phyloP scores from a whole-genome alignment of 2,329 filamentous ascomycete genomes.

The Helicocarpus griseus region DNA sequence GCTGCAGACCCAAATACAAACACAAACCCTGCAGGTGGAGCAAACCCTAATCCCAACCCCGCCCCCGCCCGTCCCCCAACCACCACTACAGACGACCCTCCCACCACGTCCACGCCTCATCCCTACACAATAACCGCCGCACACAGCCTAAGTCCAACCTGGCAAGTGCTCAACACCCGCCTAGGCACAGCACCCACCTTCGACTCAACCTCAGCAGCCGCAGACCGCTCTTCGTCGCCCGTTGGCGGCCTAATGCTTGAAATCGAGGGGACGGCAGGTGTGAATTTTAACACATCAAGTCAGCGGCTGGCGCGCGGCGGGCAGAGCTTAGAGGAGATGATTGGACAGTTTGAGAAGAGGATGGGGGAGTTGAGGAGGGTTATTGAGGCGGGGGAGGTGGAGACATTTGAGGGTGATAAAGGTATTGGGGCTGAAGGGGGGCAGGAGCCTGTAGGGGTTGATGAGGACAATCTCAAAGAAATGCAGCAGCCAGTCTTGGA shows the following conservation, averaged over 20 bases:
- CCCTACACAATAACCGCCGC: conserved; percentile 52
- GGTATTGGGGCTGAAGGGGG: background rate
- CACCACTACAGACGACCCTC: conserved; percentile 25
- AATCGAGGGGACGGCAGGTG: conserved; percentile 32
- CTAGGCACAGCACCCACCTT: conserved; percentile 55
- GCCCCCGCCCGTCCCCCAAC: background rate
- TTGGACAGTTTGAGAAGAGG: conserved; percentile 36
- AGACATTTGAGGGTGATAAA: background rate
- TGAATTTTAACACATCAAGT: conserved; percentile 11
- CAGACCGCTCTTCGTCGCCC: conserved; percentile 27
- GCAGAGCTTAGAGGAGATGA: conserved; percentile 34
- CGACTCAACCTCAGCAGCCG: conserved; percentile 40
- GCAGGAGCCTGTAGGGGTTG: background rate
- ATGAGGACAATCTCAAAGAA: background rate
- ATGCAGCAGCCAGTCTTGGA: background rate
- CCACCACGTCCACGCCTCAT: conserved; percentile 12
- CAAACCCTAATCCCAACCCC: too few relatives aligned
- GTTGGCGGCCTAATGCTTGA: conserved; percentile 36
- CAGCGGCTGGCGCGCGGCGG: conserved; percentile 12
- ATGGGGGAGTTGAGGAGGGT: conserved; percentile 34
- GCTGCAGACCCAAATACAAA: conserved; percentile 16
- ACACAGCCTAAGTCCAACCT: conserved; percentile 63
- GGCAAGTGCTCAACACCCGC: conserved; percentile 52
- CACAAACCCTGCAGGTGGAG: conserved; percentile 15
- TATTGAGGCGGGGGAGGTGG: conserved; percentile 25